These are phyloP conservation scores for Collybiopsis luxurians DNA, from an alignment of 768 basidiomycete species.

Conservation along the genomic window DNA sequence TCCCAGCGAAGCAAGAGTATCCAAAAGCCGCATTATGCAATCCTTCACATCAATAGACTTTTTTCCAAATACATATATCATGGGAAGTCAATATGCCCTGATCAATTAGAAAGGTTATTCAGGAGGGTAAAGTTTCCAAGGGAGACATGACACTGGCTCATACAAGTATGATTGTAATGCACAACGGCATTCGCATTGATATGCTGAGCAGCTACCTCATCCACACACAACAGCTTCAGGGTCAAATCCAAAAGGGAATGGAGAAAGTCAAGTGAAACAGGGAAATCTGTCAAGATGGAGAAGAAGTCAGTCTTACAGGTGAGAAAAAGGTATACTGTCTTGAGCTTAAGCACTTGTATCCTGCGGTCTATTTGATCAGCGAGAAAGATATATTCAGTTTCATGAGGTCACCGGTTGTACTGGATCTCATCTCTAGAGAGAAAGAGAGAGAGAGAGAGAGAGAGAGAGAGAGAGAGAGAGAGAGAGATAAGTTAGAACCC, in stretches of 20 bases:
- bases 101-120: neutral
- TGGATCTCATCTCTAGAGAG: no score
- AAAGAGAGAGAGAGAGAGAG: no score
- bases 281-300: neutral
- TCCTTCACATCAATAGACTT: conserved; percentile 55
- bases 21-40: conserved; percentile 35
- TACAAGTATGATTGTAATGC: conserved; percentile 95
- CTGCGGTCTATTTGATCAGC: no score
- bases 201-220: conserved; percentile 94
- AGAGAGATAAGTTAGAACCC: no score
- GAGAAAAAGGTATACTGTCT: no score
- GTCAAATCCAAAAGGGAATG: neutral
- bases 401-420: no score
- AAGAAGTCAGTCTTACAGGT: conserved; percentile 58
- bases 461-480: no score
- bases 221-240: conserved; percentile 89
- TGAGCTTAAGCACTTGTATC: no score
- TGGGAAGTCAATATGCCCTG: conserved; percentile 85
- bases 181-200: conserved; percentile 88
- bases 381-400: no score
- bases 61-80: conserved; percentile 88
- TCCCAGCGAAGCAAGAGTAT: conserved; percentile 21
- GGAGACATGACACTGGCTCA: conserved; percentile 62
- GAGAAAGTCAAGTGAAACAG: neutral
- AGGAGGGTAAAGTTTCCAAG: neutral